A percentile compares a stretch with the other conserved stretches of the same genome.
These are phyloP conservation scores for Pichia inconspicua DNA, from an alignment of 1,139 yeast species.

Conservation along the genomic window DNA sequence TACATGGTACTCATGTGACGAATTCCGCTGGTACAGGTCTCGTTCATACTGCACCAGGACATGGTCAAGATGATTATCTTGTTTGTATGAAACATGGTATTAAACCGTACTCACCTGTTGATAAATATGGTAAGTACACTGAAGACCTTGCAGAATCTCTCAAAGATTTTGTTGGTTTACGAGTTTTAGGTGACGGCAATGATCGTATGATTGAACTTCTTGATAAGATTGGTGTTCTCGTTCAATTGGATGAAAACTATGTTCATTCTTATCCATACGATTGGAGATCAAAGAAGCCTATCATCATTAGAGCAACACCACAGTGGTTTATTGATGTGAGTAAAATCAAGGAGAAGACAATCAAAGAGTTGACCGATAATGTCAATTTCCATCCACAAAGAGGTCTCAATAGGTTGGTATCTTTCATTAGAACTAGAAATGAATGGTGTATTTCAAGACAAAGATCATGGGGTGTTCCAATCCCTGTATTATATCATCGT, in stretches of 20 bases:
- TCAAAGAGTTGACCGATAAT: constrained; percentile 43
- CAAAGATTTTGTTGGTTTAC: constrained; percentile 41
- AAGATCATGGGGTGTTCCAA: constrained; percentile 98
- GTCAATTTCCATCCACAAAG: constrained; percentile 68
- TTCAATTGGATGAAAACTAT: constrained; percentile 42
- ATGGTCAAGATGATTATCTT: constrained; percentile 88
- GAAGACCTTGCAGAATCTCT: constrained; percentile 38
- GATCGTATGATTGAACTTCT: constrained; percentile 39
- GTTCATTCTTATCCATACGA: constrained; percentile 90
- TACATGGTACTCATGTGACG: constrained; percentile 80
- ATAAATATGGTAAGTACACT: constrained; percentile 61
- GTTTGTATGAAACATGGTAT: constrained; percentile 55
- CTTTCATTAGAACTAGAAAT: constrained; percentile 69
- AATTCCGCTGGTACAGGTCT: constrained; percentile 84
- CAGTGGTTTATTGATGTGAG: constrained; percentile 94
- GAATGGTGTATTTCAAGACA: constrained; percentile 99
- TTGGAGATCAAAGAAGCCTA: constrained; percentile 94
- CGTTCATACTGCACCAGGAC: constrained; percentile 97
- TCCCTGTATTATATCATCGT: constrained; percentile 71
- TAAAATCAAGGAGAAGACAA: constrained; percentile 56
- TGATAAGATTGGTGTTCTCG: constrained; percentile 38
- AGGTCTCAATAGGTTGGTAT: constrained; percentile 61
- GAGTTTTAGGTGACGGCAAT: constrained; percentile 58
- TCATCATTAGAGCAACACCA: constrained; percentile 90
- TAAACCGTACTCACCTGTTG: constrained; percentile 67